Evolutionary conservation across 116 monocot genomes (phyloP), one percentile per base, ranked within the genome.

Genomic region (Cymodocea nodosa): DNA sequence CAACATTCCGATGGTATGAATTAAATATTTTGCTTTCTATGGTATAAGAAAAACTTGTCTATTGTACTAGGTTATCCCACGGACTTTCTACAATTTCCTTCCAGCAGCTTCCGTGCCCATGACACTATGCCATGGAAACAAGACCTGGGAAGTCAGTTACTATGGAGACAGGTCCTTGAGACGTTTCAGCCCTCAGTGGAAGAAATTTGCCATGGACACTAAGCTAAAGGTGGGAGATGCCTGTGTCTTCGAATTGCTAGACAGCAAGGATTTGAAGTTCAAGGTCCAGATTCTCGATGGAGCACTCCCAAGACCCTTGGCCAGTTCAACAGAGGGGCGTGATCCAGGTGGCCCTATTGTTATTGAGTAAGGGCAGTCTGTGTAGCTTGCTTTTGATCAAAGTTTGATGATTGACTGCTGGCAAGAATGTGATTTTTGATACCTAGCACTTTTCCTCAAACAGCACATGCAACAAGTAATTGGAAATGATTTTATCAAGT

Each of bases 241-340:
- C 6, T 80, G 80, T 16, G 64, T 81, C 5, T 87, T 87, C 56
- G 87, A 87, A 55, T 73, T 87, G 35, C 58, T 83, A 23, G 73
- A 75, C 48, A 55, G 19, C 13, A 52, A 73, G 56, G 62, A 73
- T 11, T 19, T 87, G 48, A 68, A 51, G 40, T 83, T 87, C 50
- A 67, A 61, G 66, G 73, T 83, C 20, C 73, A 68, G 35, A 73
- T 80, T 19, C 75, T 87, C 23, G 59, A 64, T 52, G 80, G 75
- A 0, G 18, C 60, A 10, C 34, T 86, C 17, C 86, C 86, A 2
- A 0, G 58, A 11, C 0, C 22, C 19, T 71, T 56, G 36, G 30
- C 4, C 8, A 6, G 8, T 15, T 4, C 22, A 4, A 35, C 36
- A 35, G 49, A 69, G 58, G 77, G 74, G 0, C 40, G 25, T 35